Base-by-base conservation (phyloP, 495 filamentous ascomycete genomes). In the Annulohypoxylon moriforme region DNA sequence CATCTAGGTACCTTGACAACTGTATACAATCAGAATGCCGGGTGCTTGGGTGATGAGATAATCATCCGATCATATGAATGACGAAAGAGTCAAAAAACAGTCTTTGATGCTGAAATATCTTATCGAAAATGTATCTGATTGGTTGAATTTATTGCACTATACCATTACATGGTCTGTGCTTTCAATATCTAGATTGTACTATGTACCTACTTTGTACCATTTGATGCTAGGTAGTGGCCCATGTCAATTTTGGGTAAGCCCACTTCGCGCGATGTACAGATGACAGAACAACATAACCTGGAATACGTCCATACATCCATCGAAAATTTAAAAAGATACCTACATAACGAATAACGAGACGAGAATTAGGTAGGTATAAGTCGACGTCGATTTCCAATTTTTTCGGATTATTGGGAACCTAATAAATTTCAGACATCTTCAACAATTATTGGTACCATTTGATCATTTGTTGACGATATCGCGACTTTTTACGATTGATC, bases 31-130 rank as follows among this genome's bases (percentile, higher is more conserved):
- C n/a, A 33, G 53, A 57, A 36, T 44, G 34, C 6, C 31, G 22
- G 27, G 4, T 44, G 34, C 8, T 38, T 29, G 27, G 3, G 42
- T 73, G 50, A 73, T 61, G 56, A 69, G 60, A 62, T 50, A 58
- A 69, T 73, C 70, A 65, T 62, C 33, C 47, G 69, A 72, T 72
- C 1, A 55, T 63, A 67, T 18, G 47, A 64, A 60, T 68, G 59
- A 68, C 46, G 63, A 68, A 67, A 63, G 56, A 14, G 55, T 31
- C 33, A 25, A 29, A 20, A 34, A 7, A 33, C 22, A 34, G 50
- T 2, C n/a, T 20, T 56, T 31, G 20, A 24, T 44, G 25, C 18
- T 58, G 57, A 53, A 27, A 31, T 56, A 60, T 69, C 70, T 73
- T 73, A 69, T 69, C 70, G 29, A 5, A 33, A 11, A 8, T 0